Conservation (phyloP, 805 yeast genomes). For the Nakazawaea populi region DNA sequence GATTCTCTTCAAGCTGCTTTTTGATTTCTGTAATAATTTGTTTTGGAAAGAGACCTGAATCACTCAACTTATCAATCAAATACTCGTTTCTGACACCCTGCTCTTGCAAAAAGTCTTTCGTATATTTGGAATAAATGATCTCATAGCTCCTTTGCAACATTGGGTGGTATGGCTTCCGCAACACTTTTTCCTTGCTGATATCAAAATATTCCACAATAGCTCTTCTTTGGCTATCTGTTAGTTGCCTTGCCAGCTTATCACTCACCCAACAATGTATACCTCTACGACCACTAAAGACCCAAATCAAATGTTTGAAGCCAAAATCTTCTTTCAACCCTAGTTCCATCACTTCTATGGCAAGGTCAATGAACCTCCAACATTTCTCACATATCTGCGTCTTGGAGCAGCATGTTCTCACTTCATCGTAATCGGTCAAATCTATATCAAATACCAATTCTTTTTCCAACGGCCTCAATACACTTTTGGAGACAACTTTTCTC, state of each 20-base stretch:
- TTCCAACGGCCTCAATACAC: slow-evolving; percentile 69
- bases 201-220: slow-evolving; percentile 83
- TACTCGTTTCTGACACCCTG: slow-evolving; percentile 72
- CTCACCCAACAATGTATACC: slow-evolving; percentile 99
- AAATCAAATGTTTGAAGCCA: slow-evolving; percentile 78
- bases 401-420: slow-evolving; percentile 86
- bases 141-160: slow-evolving; percentile 73
- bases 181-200: slow-evolving; percentile 48
- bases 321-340: slow-evolving; percentile 76
- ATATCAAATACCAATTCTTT: slow-evolving; percentile 95
- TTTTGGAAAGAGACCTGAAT: slow-evolving; percentile 40
- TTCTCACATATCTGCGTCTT: slow-evolving; percentile 79
- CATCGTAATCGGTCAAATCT: slow-evolving; percentile 96
- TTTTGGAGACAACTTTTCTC: slow-evolving; percentile 68
- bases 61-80: slow-evolving; percentile 58
- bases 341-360: slow-evolving; percentile 75
- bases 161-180: slow-evolving; percentile 86
- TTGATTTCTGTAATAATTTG: slow-evolving; percentile 31
- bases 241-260: slow-evolving; percentile 69
- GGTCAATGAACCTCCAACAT: slow-evolving; percentile 90
- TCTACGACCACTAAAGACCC: slow-evolving; percentile 98
- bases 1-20: slow-evolving; percentile 52
- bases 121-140: slow-evolving; percentile 56
- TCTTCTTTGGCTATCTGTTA: slow-evolving; percentile 70
- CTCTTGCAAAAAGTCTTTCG: slow-evolving; percentile 59